Conservation (phyloP, 805 yeast genomes). For the Kazachstania bromeliacearum region DNA sequence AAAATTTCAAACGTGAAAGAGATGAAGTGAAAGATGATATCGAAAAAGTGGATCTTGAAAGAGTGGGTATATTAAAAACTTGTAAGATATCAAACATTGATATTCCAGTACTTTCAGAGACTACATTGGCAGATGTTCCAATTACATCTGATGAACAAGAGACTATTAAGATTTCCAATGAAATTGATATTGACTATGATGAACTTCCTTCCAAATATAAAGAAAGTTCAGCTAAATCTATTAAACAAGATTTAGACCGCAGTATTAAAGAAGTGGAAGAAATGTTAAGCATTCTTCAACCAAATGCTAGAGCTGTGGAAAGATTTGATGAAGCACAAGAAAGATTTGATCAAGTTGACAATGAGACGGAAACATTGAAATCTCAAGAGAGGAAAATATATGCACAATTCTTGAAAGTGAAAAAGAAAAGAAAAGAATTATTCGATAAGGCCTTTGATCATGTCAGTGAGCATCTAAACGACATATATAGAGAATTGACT, state of each 20-base stretch:
- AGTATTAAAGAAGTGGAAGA: conserved; percentile 32
- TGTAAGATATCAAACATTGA: conserved; percentile 66
- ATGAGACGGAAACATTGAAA: conserved; percentile 54
- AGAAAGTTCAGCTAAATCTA: conserved; percentile 26
- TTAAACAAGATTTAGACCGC: conserved; percentile 30
- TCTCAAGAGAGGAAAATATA: conserved; percentile 46
- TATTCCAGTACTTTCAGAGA: conserved; percentile 53
- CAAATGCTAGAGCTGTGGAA: conserved; percentile 75
- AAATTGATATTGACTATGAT: conserved; percentile 47
- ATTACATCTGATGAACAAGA: conserved; percentile 41
- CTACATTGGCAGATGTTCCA: conserved; percentile 48
- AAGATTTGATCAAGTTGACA: conserved; percentile 50
- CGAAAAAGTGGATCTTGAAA: conserved; percentile 45
- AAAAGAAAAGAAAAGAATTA: conserved; percentile 44
- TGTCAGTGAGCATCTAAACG: conserved; percentile 61
- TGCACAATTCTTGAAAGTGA: conserved; percentile 50
- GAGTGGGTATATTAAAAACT: conserved; percentile 50
- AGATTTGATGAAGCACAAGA: conserved; percentile 60
- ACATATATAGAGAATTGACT: conserved; percentile 79
- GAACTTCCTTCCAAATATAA: conserved; percentile 36
- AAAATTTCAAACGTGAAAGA: conserved; percentile 28
- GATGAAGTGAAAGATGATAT: conserved; percentile 42
- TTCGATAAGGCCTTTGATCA: conserved; percentile 73
- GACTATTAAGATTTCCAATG: conserved; percentile 34
- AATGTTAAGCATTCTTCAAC: conserved; percentile 40